Conservation (phyloP, 331 rosid species). For the Phaseolus coccineus region DNA sequence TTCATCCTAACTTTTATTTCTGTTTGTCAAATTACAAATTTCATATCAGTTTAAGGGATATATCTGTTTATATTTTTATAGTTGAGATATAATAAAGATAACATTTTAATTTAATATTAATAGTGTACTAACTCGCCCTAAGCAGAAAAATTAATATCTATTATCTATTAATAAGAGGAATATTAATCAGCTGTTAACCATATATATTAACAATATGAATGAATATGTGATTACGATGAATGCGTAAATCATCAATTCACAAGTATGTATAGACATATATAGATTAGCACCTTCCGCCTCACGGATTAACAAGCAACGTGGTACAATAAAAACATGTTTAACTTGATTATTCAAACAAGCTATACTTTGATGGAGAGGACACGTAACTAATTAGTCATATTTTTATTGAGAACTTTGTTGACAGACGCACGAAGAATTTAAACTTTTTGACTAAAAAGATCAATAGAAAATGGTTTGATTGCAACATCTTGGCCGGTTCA, state of each 20-base stretch:
- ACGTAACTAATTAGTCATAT: slow-evolving; percentile 43
- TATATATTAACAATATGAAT: too few species aligned
- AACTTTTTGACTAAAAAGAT: slow-evolving; percentile 43
- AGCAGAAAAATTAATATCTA: too few species aligned
- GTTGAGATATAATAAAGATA: too few species aligned
- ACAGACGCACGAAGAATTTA: slow-evolving; percentile 47
- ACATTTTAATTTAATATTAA: too few species aligned
- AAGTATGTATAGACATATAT: slow-evolving; percentile 1
- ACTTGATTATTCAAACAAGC: slow-evolving; percentile 33
- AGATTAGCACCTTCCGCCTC: slow-evolving; percentile 10
- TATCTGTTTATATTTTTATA: too few species aligned
- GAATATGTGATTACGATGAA: neutral
- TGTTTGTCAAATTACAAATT: too few species aligned
- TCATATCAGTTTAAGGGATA: too few species aligned
- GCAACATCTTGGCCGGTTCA: slow-evolving; percentile 49
- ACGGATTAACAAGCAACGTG: slow-evolving; percentile 41
- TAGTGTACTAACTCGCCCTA: too few species aligned
- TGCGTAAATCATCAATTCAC: neutral
- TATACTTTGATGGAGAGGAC: slow-evolving; percentile 31
- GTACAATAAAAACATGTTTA: slow-evolving; percentile 37
- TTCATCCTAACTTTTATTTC: too few species aligned
- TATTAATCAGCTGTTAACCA: too few species aligned
- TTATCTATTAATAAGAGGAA: too few species aligned
- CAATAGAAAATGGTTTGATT: slow-evolving; percentile 27
- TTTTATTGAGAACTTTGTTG: slow-evolving; percentile 49